These are phyloP conservation scores for Daedalea quercina DNA, from an alignment of 768 basidiomycete genomes.

Conservation along the genomic window DNA sequence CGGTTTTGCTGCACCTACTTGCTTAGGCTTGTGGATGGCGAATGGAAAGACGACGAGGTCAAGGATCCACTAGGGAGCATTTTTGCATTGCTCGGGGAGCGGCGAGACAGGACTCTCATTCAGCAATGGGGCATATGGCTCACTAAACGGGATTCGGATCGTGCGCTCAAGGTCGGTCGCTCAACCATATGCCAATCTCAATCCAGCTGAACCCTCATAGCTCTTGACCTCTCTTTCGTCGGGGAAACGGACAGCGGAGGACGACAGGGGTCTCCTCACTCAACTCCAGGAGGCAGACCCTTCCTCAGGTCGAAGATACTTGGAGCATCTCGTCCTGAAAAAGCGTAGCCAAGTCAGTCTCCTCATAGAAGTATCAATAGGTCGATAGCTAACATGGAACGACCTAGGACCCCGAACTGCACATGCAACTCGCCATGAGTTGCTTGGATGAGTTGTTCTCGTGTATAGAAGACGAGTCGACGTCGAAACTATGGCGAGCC, in stretches of 20 bases:
- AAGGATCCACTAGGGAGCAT: conserved; percentile 57
- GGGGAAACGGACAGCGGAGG: conserved; percentile 52
- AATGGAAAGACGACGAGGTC: conserved; percentile 57
- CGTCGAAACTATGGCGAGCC: conserved; percentile 62
- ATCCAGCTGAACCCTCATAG: conserved; percentile 26
- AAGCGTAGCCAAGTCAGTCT: conserved; percentile 51
- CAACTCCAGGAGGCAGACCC: conserved; percentile 51
- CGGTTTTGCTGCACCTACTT: neutral
- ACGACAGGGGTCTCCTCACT: conserved; percentile 51
- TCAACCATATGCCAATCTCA: neutral
- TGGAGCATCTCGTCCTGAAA: conserved; percentile 77
- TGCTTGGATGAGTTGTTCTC: conserved; percentile 50
- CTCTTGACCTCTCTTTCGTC: conserved; percentile 51
- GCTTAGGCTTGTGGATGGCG: conserved; percentile 56
- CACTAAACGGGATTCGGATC: conserved; percentile 56
- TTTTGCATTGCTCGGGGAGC: conserved; percentile 47
- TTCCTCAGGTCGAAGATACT: conserved; percentile 59
- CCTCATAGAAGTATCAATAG: neutral
- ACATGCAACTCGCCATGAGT: conserved; percentile 54
- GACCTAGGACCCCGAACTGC: conserved; percentile 51
- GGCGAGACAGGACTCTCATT: conserved; percentile 52
- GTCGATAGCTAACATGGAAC: neutral
- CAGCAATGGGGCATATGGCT: conserved; percentile 83
- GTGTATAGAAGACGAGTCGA: conserved; percentile 41
- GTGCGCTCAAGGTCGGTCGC: conserved; percentile 56